Conservation (phyloP, 2,329 filamentous ascomycete species). For the Ophioceras dolichostomum region DNA sequence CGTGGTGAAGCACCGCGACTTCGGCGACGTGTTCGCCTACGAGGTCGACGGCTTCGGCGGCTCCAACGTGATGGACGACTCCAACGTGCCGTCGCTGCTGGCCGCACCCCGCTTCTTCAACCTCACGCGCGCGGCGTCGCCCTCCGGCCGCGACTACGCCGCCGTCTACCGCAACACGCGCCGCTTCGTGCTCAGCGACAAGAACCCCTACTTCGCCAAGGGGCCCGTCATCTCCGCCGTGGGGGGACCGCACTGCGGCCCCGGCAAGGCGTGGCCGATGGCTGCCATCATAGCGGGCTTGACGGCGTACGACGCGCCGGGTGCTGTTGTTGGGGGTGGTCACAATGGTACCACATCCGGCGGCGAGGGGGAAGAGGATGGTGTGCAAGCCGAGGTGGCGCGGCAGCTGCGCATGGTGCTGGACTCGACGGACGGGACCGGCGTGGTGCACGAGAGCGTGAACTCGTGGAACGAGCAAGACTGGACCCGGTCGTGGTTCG, state of each 20-base stretch:
- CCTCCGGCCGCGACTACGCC: slow-evolving; percentile 32
- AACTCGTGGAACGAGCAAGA: slow-evolving; percentile 24
- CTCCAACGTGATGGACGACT: slow-evolving; percentile 57
- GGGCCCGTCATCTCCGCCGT: slow-evolving; percentile 59
- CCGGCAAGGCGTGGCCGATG: slow-evolving; percentile 44
- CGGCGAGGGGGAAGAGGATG: slow-evolving; percentile 1
- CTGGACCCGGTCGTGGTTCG: slow-evolving; percentile 34
- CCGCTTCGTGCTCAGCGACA: slow-evolving; percentile 24
- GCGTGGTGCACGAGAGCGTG: slow-evolving; percentile 36
- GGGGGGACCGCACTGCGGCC: slow-evolving; percentile 56
- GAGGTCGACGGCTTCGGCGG: slow-evolving; percentile 66
- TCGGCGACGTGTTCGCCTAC: slow-evolving; percentile 61
- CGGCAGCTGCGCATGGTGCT: slow-evolving; percentile 23
- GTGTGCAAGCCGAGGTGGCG: slow-evolving; percentile 16
- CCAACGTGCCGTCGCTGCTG: slow-evolving; percentile 57
- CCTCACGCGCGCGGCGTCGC: not conserved
- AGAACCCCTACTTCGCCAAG: slow-evolving; percentile 65
- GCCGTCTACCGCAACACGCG: slow-evolving; percentile 62
- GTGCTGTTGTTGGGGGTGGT: slow-evolving; percentile 15
- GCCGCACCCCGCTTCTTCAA: slow-evolving; percentile 51
- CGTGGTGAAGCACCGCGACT: slow-evolving; percentile 46
- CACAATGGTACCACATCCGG: slow-evolving; percentile 5
- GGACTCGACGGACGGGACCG: slow-evolving; percentile 25
- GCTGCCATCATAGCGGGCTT: slow-evolving; percentile 39
- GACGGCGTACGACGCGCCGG: slow-evolving; percentile 23